A percentile compares a stretch with the other conserved stretches of the same genome.
Conservation (phyloP, 2,329 filamentous ascomycete species). For the Sclerotinia nivalis region DNA sequence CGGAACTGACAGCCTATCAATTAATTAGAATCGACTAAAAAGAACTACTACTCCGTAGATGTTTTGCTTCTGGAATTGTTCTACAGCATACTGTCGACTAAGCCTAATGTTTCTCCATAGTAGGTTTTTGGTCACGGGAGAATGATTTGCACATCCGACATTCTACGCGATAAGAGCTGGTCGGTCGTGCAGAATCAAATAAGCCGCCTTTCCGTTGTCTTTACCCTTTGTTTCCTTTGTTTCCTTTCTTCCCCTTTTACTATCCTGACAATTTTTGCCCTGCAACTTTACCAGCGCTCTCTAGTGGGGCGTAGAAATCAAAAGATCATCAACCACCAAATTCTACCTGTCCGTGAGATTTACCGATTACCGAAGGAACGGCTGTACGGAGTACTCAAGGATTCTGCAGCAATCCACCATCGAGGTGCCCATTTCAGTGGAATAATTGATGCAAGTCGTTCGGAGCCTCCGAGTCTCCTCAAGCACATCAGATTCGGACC, state of each 20-base stretch:
- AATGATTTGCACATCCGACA: constrained; percentile 3
- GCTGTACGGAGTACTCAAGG: constrained; percentile 15
- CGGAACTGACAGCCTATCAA: not conserved
- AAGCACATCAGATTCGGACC: not conserved
- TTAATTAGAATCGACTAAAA: not conserved
- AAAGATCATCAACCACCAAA: constrained; percentile 18
- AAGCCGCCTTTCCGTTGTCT: not conserved
- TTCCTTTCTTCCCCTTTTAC: not conserved
- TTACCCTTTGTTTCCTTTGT: not conserved
- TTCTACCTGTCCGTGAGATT: constrained; percentile 4
- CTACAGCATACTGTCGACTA: not conserved
- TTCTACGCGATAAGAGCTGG: not conserved
- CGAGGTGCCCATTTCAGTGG: constrained; percentile 10
- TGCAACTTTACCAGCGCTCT: constrained; percentile 11
- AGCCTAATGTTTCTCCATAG: not conserved
- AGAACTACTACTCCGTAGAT: too few relatives aligned
- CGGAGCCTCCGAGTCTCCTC: constrained; percentile 6
- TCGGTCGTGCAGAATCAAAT: constrained; percentile 16
- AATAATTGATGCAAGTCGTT: constrained; percentile 21
- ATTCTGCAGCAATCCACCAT: constrained; percentile 12
- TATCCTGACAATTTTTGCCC: not conserved
- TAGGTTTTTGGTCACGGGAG: not conserved
- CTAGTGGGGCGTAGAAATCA: constrained; percentile 22
- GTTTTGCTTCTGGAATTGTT: constrained; percentile 7
- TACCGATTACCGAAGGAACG: constrained; percentile 17